Evolutionary conservation across 202 grass and related monocot species (phyloP), one percentile per base, ranked within the genome.

Genomic region (Carex arenaria): DNA sequence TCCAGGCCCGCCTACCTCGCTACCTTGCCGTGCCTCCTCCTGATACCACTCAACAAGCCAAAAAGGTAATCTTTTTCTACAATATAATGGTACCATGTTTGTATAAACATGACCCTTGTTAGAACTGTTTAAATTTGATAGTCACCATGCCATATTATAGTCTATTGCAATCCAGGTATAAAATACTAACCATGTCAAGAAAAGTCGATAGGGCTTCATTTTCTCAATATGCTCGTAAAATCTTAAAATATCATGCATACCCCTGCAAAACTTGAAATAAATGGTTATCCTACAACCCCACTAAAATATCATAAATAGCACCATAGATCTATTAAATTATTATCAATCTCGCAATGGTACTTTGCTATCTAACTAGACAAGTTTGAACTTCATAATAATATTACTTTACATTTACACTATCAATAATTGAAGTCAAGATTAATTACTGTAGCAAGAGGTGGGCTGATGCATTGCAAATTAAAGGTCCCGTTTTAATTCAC

Each of bases 21-120:
- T 97, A 97, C 86, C 89, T 97, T 75, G 86, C 92, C 4, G 94
- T 97, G 82, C 94, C 94, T 80, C 94, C 94, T 70, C 92, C 92
- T 18, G 94, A 97, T 64, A 94, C 87, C 45, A 87, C 82, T 2
- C 89, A 93, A 84, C 94, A 97, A 93, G 94, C 93, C 75, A 94
- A 97, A 90, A 97, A 94, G 92, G 94, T 91, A 86, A 17, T 10
- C 4, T 78, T 30, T 30, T 31, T 28, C 22, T 17, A 31, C 13
- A 57, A 78, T 17, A 17, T 31, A 30, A 78, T 78, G 31, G 3
- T 59, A 52, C 1, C 13, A 57, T 38, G 73, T 56, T 56, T 78
- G 15, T 36, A 36, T 67, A 18, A 17, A 36, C 64, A 67, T 38
- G 64, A 34, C 1, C 11, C 64, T 15, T 54, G 6, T 4, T 31